These are phyloP conservation scores for Boletellus sp. DNA, from an alignment of 1,284 basidiomycete species.

Conservation along the genomic window DNA sequence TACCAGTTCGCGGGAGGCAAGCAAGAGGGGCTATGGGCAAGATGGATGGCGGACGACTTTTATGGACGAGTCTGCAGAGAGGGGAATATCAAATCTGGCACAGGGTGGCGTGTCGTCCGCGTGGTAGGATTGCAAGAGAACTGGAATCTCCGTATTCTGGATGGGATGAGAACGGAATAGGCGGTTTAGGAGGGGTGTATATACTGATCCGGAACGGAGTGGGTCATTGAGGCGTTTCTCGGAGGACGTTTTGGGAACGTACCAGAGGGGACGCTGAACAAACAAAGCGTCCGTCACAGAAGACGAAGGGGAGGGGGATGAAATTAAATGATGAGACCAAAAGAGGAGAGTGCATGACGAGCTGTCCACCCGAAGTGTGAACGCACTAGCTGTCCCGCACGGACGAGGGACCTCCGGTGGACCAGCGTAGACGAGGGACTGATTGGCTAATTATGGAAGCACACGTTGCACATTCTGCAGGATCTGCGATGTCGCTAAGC, in stretches of 20 bases:
- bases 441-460: constrained; percentile 18
- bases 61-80: constrained; percentile 16
- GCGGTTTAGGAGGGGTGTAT: constrained; percentile 20
- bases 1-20: constrained; percentile 23
- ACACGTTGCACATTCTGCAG: constrained; percentile 19
- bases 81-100: constrained; percentile 33
- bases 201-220: constrained; percentile 28
- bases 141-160: constrained; percentile 15
- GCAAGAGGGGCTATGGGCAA: constrained; percentile 34
- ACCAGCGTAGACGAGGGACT: constrained; percentile 17
- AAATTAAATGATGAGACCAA: constrained; percentile 32
- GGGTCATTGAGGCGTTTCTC: constrained; percentile 27
- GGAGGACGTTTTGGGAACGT: constrained; percentile 28
- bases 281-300: constrained; percentile 31
- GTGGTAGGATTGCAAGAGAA: constrained; percentile 20
- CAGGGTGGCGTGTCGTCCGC: constrained; percentile 31
- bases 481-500: constrained; percentile 25
- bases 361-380: constrained; percentile 26
- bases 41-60: constrained; percentile 24
- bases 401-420: constrained; percentile 19
- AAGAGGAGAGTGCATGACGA: constrained; percentile 24
- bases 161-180: constrained; percentile 18
- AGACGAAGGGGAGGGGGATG: constrained; percentile 18
- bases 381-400: constrained; percentile 14
- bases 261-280: constrained; percentile 24